Percentiles rank a stretch among this genome's conserved stretches.
Conservation (phyloP, 2,329 filamentous ascomycete genomes). For the Geosmithia putterillii region DNA sequence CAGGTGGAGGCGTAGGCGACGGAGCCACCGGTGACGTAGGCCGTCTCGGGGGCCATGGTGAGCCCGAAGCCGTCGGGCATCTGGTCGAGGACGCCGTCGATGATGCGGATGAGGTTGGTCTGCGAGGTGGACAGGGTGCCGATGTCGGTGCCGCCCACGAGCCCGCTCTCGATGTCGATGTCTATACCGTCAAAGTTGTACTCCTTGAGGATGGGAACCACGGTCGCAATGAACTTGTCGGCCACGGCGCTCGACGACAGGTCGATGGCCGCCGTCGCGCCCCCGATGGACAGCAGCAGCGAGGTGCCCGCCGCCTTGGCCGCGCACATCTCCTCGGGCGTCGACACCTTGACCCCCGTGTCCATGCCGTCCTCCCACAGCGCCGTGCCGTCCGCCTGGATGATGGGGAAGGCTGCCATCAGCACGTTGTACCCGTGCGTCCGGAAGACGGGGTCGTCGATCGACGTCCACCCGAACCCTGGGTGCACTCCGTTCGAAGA, state of each 20-base stretch:
- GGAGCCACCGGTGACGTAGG: constrained; percentile 19
- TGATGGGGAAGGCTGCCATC: constrained; percentile 20
- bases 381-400: constrained; percentile 18
- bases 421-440: constrained; percentile 21
- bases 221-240: constrained; percentile 19
- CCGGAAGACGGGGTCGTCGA: constrained; percentile 13
- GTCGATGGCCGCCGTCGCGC: constrained; percentile 18
- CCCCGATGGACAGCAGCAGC: constrained; percentile 20
- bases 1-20: constrained; percentile 19
- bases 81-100: constrained; percentile 21
- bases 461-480: constrained; percentile 18
- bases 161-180: constrained; percentile 20
- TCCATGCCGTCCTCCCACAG: constrained; percentile 20
- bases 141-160: constrained; percentile 16
- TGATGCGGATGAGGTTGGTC: constrained; percentile 20
- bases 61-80: constrained; percentile 48
- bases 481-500: constrained; percentile 18
- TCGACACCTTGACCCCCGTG: constrained; percentile 13
- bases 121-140: constrained; percentile 16
- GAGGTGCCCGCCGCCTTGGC: constrained; percentile 20
- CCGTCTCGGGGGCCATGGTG: constrained; percentile 30
- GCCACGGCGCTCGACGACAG: constrained; percentile 17
- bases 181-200: constrained; percentile 24
- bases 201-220: constrained; percentile 19
- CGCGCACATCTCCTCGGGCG: constrained; percentile 17